Base-by-base conservation (phyloP, 345 rosid genomes). In the Cardamine resedifolia region DNA sequence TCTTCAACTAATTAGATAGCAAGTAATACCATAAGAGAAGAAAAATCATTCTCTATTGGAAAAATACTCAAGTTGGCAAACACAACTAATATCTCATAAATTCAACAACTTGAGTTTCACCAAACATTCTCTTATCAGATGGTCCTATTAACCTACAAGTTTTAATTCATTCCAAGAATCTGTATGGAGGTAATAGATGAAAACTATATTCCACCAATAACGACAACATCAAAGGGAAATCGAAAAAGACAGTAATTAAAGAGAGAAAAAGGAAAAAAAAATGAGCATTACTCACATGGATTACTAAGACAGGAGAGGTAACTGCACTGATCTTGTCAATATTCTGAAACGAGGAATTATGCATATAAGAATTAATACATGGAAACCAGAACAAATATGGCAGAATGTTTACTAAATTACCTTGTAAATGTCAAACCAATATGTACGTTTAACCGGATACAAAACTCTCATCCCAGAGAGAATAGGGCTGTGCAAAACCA, bases 351-450 rank as follows among this genome's bases (percentile, higher is more conserved):
- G 5, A 58, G 61, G 43, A 20, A 52, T 21, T 4, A 34, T 24
- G 5, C 6, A 20, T 43, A 69, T 58, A 27, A 31, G 36, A 61
- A 49, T 20, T 59, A 15, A 55, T 20, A 52, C 36, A n/a, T 15
- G 12, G 38, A 48, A 66, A 65, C 66, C 6, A 44, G 19, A 43
- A 66, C 51, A 36, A 68, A 58, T 6, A 68, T 59, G 23, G 31
- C 34, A 23, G 8, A 48, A 66, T 34, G 3, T 28, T n/a, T 2
- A 34, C n/a, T 24, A 51, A 45, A 43, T 78, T 78, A 89, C 99
- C 96, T 95, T 95, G 86, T 89, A 95, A 77, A 95, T 95, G 74
- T 91, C 99, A 72, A 95, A 95, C 99, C 99, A 95, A 75, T 83
- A 95, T 1, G 99, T 95, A 59, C 86, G 81, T 81, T 89, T 95